These are phyloP conservation scores for Dendryphion nanum DNA, from an alignment of 2,329 filamentous ascomycete genomes.

Conservation along the genomic window DNA sequence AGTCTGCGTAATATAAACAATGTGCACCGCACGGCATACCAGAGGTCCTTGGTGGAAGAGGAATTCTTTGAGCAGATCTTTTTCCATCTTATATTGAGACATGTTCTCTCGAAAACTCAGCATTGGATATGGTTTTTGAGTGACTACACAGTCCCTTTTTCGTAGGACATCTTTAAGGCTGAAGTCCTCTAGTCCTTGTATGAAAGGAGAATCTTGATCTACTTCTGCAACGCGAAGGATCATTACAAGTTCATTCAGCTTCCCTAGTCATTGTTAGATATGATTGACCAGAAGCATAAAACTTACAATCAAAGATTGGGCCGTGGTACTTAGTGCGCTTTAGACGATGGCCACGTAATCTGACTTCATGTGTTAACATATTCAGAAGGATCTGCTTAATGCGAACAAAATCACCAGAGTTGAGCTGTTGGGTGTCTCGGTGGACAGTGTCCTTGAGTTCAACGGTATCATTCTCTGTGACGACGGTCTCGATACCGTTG, in stretches of 20 bases:
- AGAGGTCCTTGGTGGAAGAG: slow-evolving; percentile 12
- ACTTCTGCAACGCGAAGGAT: slow-evolving; percentile 9
- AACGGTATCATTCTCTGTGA: slow-evolving; percentile 9
- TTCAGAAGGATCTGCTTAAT: slow-evolving; percentile 18
- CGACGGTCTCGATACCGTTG: too few species aligned
- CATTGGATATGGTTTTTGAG: slow-evolving; percentile 6
- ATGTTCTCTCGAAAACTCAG: slow-evolving; percentile 4
- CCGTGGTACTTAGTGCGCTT: slow-evolving; percentile 15
- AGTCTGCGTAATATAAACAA: slow-evolving; percentile 5
- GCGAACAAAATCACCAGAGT: slow-evolving; percentile 21
- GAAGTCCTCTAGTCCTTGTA: slow-evolving; percentile 15
- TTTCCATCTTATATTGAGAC: neutral
- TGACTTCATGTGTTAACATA: slow-evolving; percentile 13
- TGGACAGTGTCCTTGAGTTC: slow-evolving; percentile 13
- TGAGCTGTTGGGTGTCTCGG: slow-evolving; percentile 1
- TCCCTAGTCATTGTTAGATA: slow-evolving; percentile 13
- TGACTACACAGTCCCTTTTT: slow-evolving; percentile 9
- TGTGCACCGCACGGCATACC: slow-evolving; percentile 11
- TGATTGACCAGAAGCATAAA: neutral
- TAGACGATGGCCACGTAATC: slow-evolving; percentile 19
- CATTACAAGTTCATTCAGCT: slow-evolving; percentile 23
- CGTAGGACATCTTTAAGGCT: slow-evolving; percentile 7
- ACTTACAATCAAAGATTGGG: slow-evolving; percentile 18
- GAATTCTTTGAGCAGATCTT: slow-evolving; percentile 4
- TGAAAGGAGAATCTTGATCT: slow-evolving; percentile 6